Evolutionary conservation across 1,139 yeast species (phyloP), one percentile per base, ranked within the genome.

Genomic region (Candida freyschussii): DNA sequence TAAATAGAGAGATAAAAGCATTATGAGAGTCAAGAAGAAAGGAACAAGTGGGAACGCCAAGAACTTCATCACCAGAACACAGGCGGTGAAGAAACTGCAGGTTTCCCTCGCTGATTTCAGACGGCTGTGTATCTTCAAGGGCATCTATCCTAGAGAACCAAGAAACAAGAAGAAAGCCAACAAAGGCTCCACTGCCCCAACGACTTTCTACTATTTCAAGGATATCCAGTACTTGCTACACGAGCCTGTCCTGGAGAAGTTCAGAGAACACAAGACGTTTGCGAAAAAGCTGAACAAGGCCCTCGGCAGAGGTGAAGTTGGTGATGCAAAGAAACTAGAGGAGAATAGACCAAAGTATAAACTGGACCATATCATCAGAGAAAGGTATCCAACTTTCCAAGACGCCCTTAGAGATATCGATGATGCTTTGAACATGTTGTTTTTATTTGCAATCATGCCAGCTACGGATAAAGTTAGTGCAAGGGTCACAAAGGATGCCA

Each of bases 81-180:
- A 86, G 61, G 99, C 99, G 5, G 84, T 91, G 39, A 81, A 83
- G 61, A 86, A 81, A 59, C 69, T 91, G 44, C 98, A 91, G 62
- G 83, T 93, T 29, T 83, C 97, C 3, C 70, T 93, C 40, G 96
- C 97, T n/a, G 98, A 91, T 63, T 91, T 91, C 75, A 83, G 98
- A 65, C 76, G 97, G 56, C 72, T 91, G 54, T 91, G 98, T 72
- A 91, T 91, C 57, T 86, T 91, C 73, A 91, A 91, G 60, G 99
- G 99, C 30, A 81, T 82, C 43, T 82, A 80, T 59, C 99, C 99
- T 36, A 75, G 99, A 59, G 98, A 91, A 58, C 97, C 98, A 33
- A 72, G 93, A 53, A 87, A 85, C 62, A 89, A 87, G 67, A 87
- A 84, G 77, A 89, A 86, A 72, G 96, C 97, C 41, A 91, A 89